Evolutionary conservation across 305 asterid species (phyloP).

Genomic region (Petunia hybrid): DNA sequence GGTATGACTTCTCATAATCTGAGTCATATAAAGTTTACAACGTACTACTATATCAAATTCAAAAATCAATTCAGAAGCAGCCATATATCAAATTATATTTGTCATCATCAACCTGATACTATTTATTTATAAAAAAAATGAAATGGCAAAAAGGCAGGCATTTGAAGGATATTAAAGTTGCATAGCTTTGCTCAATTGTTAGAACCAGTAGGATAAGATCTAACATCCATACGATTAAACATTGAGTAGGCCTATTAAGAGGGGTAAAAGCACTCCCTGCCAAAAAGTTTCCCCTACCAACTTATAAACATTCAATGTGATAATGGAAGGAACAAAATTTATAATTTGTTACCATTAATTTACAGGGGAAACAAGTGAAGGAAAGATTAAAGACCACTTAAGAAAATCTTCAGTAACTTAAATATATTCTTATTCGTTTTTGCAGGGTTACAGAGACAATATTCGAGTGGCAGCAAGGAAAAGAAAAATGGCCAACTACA

Average conservation of each 20-base stretch:
- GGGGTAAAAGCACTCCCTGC: neutral
- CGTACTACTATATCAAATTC: neutral
- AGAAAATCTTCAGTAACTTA: neutral
- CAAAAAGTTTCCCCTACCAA: neutral
- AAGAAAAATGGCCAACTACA: constrained; percentile 38
- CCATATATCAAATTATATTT: neutral
- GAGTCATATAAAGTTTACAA: neutral
- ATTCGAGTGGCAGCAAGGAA: constrained; percentile 40
- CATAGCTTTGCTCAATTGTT: neutral
- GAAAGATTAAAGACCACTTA: neutral
- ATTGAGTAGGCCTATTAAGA: neutral
- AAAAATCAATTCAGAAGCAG: neutral
- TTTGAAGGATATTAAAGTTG: neutral
- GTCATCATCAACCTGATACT: no score
- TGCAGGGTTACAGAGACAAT: constrained; percentile 33
- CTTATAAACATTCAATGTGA: neutral
- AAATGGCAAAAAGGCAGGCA: neutral
- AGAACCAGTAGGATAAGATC: neutral
- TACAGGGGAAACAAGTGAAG: neutral
- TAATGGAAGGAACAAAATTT: neutral
- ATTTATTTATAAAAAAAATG: no score
- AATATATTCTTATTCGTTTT: neutral
- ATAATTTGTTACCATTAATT: neutral
- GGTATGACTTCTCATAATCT: constrained; percentile 15
- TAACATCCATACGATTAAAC: neutral